Percentiles rank a stretch among this genome's conserved stretches.
Conservation (phyloP, 139 green algal species). For the Desmodesmus armatus region DNA sequence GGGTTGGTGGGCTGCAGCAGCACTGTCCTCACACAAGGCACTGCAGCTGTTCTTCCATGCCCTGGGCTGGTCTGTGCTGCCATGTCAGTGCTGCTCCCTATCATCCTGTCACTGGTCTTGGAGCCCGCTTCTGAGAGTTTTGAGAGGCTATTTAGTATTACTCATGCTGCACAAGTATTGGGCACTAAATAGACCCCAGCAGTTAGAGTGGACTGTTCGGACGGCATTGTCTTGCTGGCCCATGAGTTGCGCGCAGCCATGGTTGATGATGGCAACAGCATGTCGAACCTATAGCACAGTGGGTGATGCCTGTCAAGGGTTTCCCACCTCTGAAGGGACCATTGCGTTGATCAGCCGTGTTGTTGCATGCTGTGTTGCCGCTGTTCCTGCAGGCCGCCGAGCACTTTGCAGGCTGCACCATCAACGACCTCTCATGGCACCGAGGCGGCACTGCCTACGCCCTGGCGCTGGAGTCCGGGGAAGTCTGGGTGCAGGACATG, state of each 20-base stretch:
- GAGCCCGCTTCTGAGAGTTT: too few relatives aligned
- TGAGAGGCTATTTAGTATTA: too few relatives aligned
- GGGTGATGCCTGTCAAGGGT: background rate
- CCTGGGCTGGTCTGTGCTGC: too few relatives aligned
- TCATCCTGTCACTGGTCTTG: too few relatives aligned
- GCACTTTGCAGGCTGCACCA: conserved; percentile 3
- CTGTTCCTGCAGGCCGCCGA: background rate
- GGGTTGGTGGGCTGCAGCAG: too few relatives aligned
- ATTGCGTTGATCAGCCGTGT: background rate
- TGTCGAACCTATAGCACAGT: background rate
- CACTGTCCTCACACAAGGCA: too few relatives aligned
- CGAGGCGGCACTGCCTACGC: background rate
- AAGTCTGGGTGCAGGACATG: conserved; percentile 20
- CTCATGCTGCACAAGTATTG: too few relatives aligned
- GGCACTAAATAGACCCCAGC: too few relatives aligned
- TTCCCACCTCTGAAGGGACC: too few relatives aligned
- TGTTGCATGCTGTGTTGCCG: background rate
- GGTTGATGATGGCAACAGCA: background rate
- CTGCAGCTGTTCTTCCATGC: too few relatives aligned
- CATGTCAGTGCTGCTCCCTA: too few relatives aligned
- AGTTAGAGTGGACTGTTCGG: too few relatives aligned
- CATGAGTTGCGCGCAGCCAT: background rate
- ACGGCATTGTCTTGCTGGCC: background rate
- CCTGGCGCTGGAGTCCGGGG: background rate
- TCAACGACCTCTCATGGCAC: conserved; percentile 39